Conservation (phyloP, 495 filamentous ascomycete species). For the Paragyromitra xinjiangensis region DNA sequence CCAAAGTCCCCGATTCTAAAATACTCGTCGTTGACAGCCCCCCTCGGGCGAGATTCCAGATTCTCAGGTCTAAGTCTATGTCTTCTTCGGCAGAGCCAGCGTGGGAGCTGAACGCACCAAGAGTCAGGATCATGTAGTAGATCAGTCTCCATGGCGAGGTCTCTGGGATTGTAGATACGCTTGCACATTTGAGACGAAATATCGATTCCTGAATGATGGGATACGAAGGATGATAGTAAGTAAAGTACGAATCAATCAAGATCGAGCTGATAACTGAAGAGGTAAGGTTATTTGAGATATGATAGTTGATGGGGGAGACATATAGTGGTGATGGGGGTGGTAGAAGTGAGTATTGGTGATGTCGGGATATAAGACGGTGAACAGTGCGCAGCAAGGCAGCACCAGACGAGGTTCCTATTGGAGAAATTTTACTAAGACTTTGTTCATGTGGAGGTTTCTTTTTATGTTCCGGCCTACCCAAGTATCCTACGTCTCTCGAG, state of each 20-base stretch:
- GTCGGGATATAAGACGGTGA: conserved; percentile 40
- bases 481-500: conserved; percentile 56
- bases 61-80: conserved; percentile 64
- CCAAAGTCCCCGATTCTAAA: conserved; percentile 65
- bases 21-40: conserved; percentile 60
- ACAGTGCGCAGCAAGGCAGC: conserved; percentile 50
- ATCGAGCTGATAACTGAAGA: conserved; percentile 20
- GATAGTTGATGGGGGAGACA: conserved; percentile 32
- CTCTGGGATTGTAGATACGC: conserved; percentile 61
- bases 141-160: conserved; percentile 66
- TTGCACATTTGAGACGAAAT: conserved; percentile 64
- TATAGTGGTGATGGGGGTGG: conserved; percentile 17
- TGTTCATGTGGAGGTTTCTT: conserved; percentile 3
- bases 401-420: conserved; percentile 47
- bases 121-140: conserved; percentile 64
- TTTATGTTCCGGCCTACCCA: conserved; percentile 51
- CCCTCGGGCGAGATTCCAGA: conserved; percentile 63
- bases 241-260: conserved; percentile 66
- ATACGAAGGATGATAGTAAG: conserved; percentile 65
- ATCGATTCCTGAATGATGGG: conserved; percentile 65
- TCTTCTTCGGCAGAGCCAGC: conserved; percentile 60
- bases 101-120: conserved; percentile 64
- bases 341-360: conserved; percentile 12
- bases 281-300: conserved; percentile 26
- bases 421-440: conserved; percentile 19